These are phyloP conservation scores for Cladophialophora exuberans DNA, from an alignment of 2,329 filamentous ascomycete genomes.

Conservation along the genomic window DNA sequence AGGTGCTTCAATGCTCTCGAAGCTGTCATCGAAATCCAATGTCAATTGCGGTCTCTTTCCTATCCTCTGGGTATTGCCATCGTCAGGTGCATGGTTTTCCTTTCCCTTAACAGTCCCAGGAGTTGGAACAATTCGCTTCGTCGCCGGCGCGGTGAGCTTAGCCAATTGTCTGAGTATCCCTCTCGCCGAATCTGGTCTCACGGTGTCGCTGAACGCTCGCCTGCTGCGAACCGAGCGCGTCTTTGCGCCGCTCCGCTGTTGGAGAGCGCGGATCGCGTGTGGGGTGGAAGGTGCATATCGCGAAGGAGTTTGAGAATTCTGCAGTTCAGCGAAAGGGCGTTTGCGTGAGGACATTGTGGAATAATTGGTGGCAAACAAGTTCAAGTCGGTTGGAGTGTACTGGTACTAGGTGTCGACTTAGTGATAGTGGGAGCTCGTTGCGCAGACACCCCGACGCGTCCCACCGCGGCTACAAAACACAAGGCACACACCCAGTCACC, in stretches of 20 bases:
- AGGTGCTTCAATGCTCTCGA: slow-evolving; percentile 45
- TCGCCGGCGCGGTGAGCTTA: slow-evolving; percentile 56
- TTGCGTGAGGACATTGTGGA: slow-evolving; percentile 30
- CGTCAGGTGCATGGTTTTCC: slow-evolving; percentile 37
- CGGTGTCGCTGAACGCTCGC: slow-evolving; percentile 30
- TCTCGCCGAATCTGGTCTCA: slow-evolving; percentile 58
- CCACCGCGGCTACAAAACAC: no score
- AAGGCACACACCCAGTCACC: neutral
- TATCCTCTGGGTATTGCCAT: slow-evolving; percentile 53
- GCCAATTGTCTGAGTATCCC: slow-evolving; percentile 58
- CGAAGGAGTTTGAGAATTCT: slow-evolving; percentile 33
- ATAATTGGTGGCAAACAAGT: neutral
- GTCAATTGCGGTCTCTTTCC: slow-evolving; percentile 45
- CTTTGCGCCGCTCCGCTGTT: slow-evolving; percentile 46
- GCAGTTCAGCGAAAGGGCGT: slow-evolving; percentile 19
- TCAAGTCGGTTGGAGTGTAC: neutral
- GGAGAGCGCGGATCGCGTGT: slow-evolving; percentile 57
- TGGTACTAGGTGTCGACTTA: no score
- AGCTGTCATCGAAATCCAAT: slow-evolving; percentile 46
- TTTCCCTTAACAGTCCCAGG: slow-evolving; percentile 42
- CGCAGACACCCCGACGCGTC: no score
- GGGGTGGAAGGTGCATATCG: slow-evolving; percentile 56
- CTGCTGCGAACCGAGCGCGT: slow-evolving; percentile 30
- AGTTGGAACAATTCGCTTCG: slow-evolving; percentile 51
- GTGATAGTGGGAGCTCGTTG: no score